A percentile compares a stretch with the other conserved stretches of the same genome.
Conservation (phyloP, 2,329 filamentous ascomycete species). For the Cercospora sp. region DNA sequence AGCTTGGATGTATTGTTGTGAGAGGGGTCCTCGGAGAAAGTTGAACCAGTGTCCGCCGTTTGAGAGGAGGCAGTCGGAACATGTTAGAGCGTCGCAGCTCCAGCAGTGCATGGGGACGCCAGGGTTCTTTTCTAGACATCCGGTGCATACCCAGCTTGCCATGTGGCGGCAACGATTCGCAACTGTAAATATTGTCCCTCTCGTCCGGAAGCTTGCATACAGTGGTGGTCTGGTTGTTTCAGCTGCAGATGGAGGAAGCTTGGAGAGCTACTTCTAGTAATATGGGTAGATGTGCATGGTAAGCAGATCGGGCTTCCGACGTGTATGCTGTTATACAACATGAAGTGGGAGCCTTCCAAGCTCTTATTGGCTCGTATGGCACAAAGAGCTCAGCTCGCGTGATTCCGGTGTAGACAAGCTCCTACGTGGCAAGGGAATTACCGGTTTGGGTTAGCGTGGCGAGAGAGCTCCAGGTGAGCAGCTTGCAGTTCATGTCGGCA, state of each 20-base stretch:
- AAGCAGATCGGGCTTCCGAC: background rate
- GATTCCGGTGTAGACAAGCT: slow-evolving; percentile 6
- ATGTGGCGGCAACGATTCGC: background rate
- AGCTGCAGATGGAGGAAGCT: background rate
- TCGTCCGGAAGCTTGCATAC: background rate
- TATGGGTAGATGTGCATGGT: background rate
- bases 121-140: slow-evolving; percentile 11
- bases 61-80: slow-evolving; percentile 11
- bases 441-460: background rate
- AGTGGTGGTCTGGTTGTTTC: background rate
- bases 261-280: background rate
- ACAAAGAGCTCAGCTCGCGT: slow-evolving; percentile 7
- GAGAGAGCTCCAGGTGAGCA: background rate
- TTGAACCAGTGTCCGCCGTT: slow-evolving; percentile 11
- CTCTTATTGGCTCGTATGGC: background rate
- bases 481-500: background rate
- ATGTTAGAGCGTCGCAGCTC: slow-evolving; percentile 4
- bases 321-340: background rate
- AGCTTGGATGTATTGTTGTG: slow-evolving; percentile 12
- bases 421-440: slow-evolving; percentile 5
- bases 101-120: slow-evolving; percentile 2
- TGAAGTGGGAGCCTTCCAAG: background rate
- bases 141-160: slow-evolving; percentile 8
- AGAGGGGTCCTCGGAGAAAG: background rate
- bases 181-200: background rate